Evolutionary conservation across 2,329 filamentous ascomycete species (phyloP).

Genomic region (Fonsecaea nubica): DNA sequence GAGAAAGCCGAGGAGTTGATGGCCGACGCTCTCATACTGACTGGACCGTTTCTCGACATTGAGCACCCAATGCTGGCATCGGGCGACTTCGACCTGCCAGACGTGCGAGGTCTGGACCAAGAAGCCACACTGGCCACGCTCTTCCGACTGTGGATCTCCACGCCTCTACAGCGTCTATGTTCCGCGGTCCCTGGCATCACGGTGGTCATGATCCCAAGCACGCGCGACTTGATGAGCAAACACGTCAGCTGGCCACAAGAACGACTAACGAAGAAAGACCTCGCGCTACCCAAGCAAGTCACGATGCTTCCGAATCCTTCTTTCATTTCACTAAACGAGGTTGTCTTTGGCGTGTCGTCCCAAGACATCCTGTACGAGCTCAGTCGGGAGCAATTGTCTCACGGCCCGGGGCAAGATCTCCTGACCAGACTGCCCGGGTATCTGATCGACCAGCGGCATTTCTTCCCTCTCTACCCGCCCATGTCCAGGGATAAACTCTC

Average conservation of each 20-base stretch:
- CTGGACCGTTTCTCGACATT: conserved; percentile 87
- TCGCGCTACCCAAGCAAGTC: conserved; percentile 78
- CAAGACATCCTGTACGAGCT: conserved; percentile 87
- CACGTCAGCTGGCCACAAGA: conserved; percentile 88
- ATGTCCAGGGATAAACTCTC: conserved; percentile 71
- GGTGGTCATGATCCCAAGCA: conserved; percentile 81
- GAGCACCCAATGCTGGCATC: conserved; percentile 87
- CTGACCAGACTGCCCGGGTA: conserved; percentile 76
- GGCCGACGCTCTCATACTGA: conserved; percentile 79
- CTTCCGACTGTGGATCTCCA: conserved; percentile 80
- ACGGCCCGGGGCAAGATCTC: conserved; percentile 63
- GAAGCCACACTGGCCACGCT: conserved; percentile 79
- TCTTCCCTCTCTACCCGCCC: conserved; percentile 87
- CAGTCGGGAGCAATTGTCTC: conserved; percentile 72
- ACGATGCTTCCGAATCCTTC: conserved; percentile 88
- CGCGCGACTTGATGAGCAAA: conserved; percentile 79
- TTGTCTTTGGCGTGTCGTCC: conserved; percentile 78
- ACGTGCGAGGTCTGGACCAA: conserved; percentile 67
- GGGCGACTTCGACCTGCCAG: conserved; percentile 78
- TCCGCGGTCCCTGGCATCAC: conserved; percentile 76
- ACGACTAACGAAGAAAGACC: conserved; percentile 70
- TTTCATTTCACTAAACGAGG: conserved; percentile 86
- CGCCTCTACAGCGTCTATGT: conserved; percentile 73
- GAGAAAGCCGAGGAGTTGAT: conserved; percentile 74
- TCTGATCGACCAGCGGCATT: conserved; percentile 87